Evolutionary conservation across 2,329 filamentous ascomycete species (phyloP).

Genomic region (Mariannaea elegans): DNA sequence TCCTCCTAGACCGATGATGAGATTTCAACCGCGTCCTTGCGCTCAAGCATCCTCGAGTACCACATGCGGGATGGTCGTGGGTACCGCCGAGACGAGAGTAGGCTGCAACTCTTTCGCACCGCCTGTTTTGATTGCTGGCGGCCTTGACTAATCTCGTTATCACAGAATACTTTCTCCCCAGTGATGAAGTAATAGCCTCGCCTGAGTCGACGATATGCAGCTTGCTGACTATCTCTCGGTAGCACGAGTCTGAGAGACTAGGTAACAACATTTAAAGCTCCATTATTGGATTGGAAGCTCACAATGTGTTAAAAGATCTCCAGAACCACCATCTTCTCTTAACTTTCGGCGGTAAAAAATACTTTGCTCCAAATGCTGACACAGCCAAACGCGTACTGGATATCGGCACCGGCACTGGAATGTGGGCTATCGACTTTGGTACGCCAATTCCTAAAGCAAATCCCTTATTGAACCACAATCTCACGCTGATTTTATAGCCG

Average conservation of each 20-base stretch:
- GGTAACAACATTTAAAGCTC: neutral
- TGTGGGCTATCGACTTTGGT: slow-evolving; percentile 31
- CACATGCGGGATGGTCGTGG: slow-evolving; percentile 23
- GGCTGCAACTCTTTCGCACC: fast-evolving
- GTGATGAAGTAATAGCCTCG: slow-evolving; percentile 13
- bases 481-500: slow-evolving; percentile 7
- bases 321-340: slow-evolving; percentile 26
- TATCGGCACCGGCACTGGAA: slow-evolving; percentile 25
- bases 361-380: slow-evolving; percentile 14
- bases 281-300: neutral
- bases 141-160: fast-evolving
- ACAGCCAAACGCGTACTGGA: slow-evolving; percentile 24
- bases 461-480: neutral
- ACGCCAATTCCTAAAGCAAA: neutral
- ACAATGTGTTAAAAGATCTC: neutral
- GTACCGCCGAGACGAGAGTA: slow-evolving; percentile 23
- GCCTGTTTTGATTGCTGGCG: too few species aligned
- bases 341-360: slow-evolving; percentile 19
- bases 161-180: slow-evolving; percentile 26
- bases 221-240: neutral
- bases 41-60: slow-evolving; percentile 27
- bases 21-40: slow-evolving; percentile 25
- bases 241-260: slow-evolving; percentile 29
- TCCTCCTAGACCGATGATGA: slow-evolving; percentile 22
- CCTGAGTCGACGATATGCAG: fast-evolving